A percentile compares a stretch with the other conserved stretches of the same genome.
Conservation (phyloP, 306 rosid species). For the Benincasa hispida region DNA sequence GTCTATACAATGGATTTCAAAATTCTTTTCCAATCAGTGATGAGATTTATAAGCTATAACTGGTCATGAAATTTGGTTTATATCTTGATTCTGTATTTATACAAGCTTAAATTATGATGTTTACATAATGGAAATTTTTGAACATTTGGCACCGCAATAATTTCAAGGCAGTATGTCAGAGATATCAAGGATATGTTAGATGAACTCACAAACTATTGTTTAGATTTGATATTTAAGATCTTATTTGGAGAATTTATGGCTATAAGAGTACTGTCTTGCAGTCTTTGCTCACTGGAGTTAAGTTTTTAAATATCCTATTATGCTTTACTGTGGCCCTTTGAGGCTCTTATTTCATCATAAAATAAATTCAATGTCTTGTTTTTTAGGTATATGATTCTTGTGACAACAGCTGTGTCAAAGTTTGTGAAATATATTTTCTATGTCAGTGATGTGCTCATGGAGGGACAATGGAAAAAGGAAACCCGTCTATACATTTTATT, state of each 20-base stretch:
- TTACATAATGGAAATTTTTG: background rate
- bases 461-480: conserved; percentile 98
- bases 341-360: background rate
- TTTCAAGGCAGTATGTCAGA: background rate
- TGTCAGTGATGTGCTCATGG: conserved; percentile 90
- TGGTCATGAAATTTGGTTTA: background rate
- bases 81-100: background rate
- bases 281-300: background rate
- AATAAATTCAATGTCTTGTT: conserved; percentile 11
- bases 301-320: background rate
- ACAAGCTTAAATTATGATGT: background rate
- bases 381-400: conserved; percentile 96
- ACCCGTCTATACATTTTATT: conserved; percentile 89
- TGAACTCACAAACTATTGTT: background rate
- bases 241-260: background rate
- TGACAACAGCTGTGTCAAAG: conserved; percentile 80
- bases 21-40: background rate
- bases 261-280: background rate
- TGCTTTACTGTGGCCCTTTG: background rate
- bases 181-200: background rate
- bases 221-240: background rate
- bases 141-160: background rate
- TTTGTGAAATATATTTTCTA: conserved; percentile 87
- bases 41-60: too few species aligned
- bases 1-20: background rate